phyloP scores from a whole-genome alignment of 768 basidiomycete species.

The Pisolithus marmoratus region DNA sequence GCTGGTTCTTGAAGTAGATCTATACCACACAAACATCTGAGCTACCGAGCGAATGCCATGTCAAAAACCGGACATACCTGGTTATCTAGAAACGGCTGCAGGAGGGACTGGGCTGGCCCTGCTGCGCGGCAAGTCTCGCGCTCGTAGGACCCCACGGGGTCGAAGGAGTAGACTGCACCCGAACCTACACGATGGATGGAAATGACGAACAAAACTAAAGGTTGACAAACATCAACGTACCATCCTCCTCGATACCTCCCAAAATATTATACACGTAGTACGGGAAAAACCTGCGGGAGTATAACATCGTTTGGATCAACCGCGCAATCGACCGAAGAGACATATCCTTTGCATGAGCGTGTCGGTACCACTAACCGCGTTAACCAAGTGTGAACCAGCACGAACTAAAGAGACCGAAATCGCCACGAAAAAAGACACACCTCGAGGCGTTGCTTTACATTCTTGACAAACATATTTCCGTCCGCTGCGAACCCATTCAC shows the following conservation, averaged over 20 bases:
- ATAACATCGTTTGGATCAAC: constrained; percentile 97
- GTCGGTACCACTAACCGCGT: constrained; percentile 81
- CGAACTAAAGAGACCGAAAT: not conserved
- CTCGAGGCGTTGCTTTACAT: constrained; percentile 91
- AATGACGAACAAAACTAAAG: not conserved
- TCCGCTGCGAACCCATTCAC: constrained; percentile 98
- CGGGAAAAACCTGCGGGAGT: constrained; percentile 94
- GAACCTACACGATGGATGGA: constrained; percentile 50
- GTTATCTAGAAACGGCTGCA: constrained; percentile 98
- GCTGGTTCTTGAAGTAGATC: constrained; percentile 99
- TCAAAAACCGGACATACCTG: constrained; percentile 67
- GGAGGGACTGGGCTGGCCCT: constrained; percentile 88
- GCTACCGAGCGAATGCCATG: constrained; percentile 24
- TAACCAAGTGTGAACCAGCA: not conserved
- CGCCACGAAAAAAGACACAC: constrained; percentile 39
- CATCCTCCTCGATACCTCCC: constrained; percentile 94
- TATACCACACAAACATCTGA: constrained; percentile 31
- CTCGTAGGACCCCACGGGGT: constrained; percentile 97
- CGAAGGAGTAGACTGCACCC: constrained; percentile 99
- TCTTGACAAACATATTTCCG: constrained; percentile 96
- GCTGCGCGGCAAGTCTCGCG: constrained; percentile 95
- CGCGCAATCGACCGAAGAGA: constrained; percentile 96
- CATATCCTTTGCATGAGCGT: constrained; percentile 97
- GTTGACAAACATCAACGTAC: constrained; percentile 39
- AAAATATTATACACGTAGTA: constrained; percentile 98